Evolutionary conservation across 148 eudicot species (phyloP).

Genomic region (Dysphania ambrosioides): DNA sequence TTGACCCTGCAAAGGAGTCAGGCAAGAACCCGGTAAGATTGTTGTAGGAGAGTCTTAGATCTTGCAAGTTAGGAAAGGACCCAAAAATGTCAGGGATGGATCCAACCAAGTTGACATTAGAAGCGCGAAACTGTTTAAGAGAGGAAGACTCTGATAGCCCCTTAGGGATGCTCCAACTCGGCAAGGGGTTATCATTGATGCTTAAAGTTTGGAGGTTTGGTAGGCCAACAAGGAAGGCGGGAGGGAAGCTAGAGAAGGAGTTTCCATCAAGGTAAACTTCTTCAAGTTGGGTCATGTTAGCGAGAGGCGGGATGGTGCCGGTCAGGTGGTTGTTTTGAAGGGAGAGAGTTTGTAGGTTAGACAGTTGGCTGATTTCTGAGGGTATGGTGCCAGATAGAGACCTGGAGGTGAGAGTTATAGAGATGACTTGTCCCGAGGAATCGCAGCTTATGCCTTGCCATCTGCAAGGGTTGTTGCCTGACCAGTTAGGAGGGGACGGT

Average conservation of each 20-base stretch:
- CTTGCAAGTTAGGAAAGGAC: slow-evolving; percentile 35
- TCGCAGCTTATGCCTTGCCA: slow-evolving; percentile 57
- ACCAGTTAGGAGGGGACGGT: slow-evolving; percentile 51
- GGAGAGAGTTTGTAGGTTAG: slow-evolving; percentile 41
- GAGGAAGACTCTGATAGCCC: slow-evolving; percentile 31
- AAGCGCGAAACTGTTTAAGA: slow-evolving; percentile 33
- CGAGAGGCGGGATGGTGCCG: slow-evolving; percentile 52
- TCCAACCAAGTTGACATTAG: slow-evolving; percentile 36
- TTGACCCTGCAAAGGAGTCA: slow-evolving; percentile 37
- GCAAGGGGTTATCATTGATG: slow-evolving; percentile 41
- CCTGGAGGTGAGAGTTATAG: slow-evolving; percentile 35
- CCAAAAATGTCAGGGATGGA: slow-evolving; percentile 57
- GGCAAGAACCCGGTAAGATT: slow-evolving; percentile 61
- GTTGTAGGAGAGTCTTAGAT: slow-evolving; percentile 54
- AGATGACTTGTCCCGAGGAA: slow-evolving; percentile 30
- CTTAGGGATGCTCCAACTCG: slow-evolving; percentile 46
- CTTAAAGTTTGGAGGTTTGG: slow-evolving; percentile 42
- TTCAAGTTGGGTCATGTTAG: slow-evolving; percentile 38
- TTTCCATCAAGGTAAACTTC: slow-evolving; percentile 43
- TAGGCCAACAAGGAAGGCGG: slow-evolving; percentile 38
- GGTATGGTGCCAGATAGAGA: slow-evolving; percentile 48
- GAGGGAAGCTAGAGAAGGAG: slow-evolving; percentile 33
- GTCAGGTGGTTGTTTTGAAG: slow-evolving; percentile 49
- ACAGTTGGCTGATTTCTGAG: slow-evolving; percentile 35
- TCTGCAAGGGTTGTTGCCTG: slow-evolving; percentile 36